Base-by-base conservation (phyloP, 2,329 filamentous ascomycete genomes). In the Verruconis gallopava region DNA sequence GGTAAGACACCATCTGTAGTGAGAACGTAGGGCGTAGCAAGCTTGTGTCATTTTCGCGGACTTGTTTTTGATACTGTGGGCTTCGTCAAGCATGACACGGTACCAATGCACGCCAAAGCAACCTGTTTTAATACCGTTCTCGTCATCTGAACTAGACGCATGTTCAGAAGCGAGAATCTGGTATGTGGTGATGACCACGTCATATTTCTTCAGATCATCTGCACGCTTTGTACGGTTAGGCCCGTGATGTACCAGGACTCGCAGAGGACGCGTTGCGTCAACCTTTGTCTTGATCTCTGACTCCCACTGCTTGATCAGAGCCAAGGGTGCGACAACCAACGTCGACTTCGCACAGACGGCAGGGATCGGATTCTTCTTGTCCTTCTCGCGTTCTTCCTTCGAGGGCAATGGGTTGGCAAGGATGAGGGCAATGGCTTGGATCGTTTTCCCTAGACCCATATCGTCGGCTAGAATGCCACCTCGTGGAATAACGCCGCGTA, bases 291-390 rank as follows among this genome's bases (percentile, higher is more conserved):
- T 81, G 55, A 98, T 85, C 59, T 98, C 91, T 1, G 79, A 69
- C 62, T 98, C 91, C 91, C 91, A 98, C 60, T 98, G 91, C 51
- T 91, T 83, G 64, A 98, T 96, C 35, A 98, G 69, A 4, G 91
- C 89, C 21, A 98, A 66, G 1, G 91, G 91, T 2, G 91, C 91
- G 40, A 98, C 84, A 5, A 98, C 86, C 9, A 98, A 69, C 0
- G 91, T 98, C 6, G 79, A 77, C 56, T 82, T 88, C 50, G 81
- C 77, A 18, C 88, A 66, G 5, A 72, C 69, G 4, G 75, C 71
- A 14, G 77, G 75, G n/a, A 81, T 68, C 57, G 79, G 83, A 55
- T 79, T 80, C 64, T 79, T 68, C 40, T 61, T 53, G 21, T 54
- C 56, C 47, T 59, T 56, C 21, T 57, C 74, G 1, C 14, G 18